Base-by-base conservation (phyloP, 75 land plant species). In the Picea sitchensis region DNA sequence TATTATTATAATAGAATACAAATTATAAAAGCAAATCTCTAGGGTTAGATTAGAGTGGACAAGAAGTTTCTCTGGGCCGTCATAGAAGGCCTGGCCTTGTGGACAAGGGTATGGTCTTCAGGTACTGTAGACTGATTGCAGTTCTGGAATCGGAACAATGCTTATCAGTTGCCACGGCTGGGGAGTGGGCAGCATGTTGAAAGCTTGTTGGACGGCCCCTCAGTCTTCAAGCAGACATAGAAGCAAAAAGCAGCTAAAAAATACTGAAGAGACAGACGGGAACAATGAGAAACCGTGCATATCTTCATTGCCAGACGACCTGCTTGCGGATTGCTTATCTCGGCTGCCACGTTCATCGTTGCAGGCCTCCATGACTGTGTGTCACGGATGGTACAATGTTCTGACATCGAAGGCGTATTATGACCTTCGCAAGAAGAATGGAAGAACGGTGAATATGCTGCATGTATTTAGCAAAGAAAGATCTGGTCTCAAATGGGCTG, bases 251-350 rank as follows among this genome's bases (percentile, higher is more conserved):
- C 5, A 34, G 6, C 36, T 5, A 15, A 41, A 67, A 67, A 41
- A 67, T 23, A 20, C 31, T 32, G 71, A 67, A 36, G 71, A 67
- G 15, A 41, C 31, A 67, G 34, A 5, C 4, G 21, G 5, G 5
- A 26, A 26, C 26, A 26, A 26, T 26, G 26, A 26, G 26, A 18
- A 2, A 5, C 44, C 77, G 0, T 75, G 69, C 4, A 69, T 86
- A 74, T 23, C 77, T 44, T 65, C 54, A 59, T 51, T 26, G 26
- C 26, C 26, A 26, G 26, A 26, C 26, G 26, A 26, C 26, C 75
- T 95, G 54, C 87, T 93, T 63, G 75, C 90, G 1, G 98, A 95
- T 58, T 91, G 93, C 78, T 84, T 95, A 80, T 77, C 90, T 8
- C 73, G 91, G 3, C 73, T 89, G 20, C 86, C 91, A 2, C 77